Conservation (phyloP, 2,329 filamentous ascomycete species). For the Knoxdaviesia proteae region DNA sequence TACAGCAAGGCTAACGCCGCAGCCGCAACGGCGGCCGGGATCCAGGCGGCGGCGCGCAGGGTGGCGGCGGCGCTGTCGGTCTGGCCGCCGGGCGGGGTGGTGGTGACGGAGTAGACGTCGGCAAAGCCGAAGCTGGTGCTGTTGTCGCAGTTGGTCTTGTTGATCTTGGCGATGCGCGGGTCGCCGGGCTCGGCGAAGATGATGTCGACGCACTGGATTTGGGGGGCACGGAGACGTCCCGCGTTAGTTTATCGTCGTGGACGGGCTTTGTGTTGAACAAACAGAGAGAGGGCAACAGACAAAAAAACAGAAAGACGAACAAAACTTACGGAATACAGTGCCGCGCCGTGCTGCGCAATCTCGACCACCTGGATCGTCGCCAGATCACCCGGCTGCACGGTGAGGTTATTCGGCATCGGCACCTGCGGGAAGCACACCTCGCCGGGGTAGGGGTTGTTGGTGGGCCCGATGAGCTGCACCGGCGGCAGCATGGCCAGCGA, state of each 20-base stretch:
- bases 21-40: conserved; percentile 14
- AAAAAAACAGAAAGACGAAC: neutral
- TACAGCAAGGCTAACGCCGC: neutral
- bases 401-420: conserved; percentile 52
- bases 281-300: neutral
- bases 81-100: conserved; percentile 18
- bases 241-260: neutral
- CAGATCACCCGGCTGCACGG: conserved; percentile 60
- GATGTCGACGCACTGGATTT: conserved; percentile 69
- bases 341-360: conserved; percentile 61
- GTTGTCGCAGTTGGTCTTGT: conserved; percentile 74
- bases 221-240: neutral
- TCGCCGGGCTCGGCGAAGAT: conserved; percentile 68
- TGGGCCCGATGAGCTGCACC: conserved; percentile 67
- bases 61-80: conserved; percentile 13
- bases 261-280: neutral
- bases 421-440: conserved; percentile 81
- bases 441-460: conserved; percentile 68
- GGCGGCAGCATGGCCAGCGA: conserved; percentile 60
- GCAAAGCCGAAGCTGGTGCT: conserved; percentile 57
- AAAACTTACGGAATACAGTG: conserved; percentile 53
- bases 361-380: conserved; percentile 83
- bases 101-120: conserved; percentile 50
- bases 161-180: conserved; percentile 45
- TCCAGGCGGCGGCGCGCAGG: conserved; percentile 14